Evolutionary conservation across 2,329 filamentous ascomycete species (phyloP).

Genomic region (Colletotrichum sp.): DNA sequence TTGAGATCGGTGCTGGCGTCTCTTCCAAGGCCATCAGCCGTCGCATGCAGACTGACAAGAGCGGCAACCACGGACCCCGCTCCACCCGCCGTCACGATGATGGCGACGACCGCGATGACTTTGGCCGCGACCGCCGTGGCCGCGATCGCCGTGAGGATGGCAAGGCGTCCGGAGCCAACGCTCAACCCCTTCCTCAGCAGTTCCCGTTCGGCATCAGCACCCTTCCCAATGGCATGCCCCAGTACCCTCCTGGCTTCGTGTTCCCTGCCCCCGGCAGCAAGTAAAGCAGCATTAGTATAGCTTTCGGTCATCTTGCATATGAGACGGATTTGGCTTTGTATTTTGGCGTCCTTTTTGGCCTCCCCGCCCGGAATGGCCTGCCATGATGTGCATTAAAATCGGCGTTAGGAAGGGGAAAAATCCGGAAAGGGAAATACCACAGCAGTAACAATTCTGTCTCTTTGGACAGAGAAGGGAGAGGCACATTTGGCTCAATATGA

Average conservation of each 20-base stretch:
- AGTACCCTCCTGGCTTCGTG: constrained; percentile 42
- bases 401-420: constrained; percentile 9
- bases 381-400: constrained; percentile 2
- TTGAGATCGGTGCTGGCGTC: constrained; percentile 96
- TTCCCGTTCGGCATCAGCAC: constrained; percentile 47
- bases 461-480: background rate
- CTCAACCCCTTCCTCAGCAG: constrained; percentile 26
- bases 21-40: constrained; percentile 86
- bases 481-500: background rate
- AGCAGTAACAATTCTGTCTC: background rate
- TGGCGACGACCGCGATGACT: constrained; percentile 35
- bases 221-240: constrained; percentile 47
- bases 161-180: constrained; percentile 23
- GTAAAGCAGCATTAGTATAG: background rate
- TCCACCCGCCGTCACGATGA: constrained; percentile 49
- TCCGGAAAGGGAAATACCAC: constrained; percentile 9
- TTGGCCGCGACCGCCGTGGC: constrained; percentile 35
- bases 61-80: constrained; percentile 68
- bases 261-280: constrained; percentile 38
- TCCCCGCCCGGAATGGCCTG: background rate
- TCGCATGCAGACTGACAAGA: constrained; percentile 72
- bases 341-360: constrained; percentile 3
- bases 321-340: background rate
- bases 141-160: constrained; percentile 28
- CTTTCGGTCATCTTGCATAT: background rate